Evolutionary conservation across 768 basidiomycete species (phyloP), one percentile per base, ranked within the genome.

Genomic region (Boletus coccyginus): DNA sequence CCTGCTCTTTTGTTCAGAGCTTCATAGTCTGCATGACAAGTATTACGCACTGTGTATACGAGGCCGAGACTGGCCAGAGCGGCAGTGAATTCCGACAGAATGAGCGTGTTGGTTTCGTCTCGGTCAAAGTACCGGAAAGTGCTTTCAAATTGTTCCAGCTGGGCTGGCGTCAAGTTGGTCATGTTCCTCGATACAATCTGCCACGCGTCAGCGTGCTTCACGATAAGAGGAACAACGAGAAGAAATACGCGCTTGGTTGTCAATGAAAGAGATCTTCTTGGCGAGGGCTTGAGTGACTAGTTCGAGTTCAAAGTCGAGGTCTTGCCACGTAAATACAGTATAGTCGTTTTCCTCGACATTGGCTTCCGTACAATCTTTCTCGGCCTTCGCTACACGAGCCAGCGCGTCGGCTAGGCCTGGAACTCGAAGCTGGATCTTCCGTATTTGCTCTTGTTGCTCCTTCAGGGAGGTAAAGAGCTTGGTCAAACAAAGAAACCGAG

Each of bases 301-400:
- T 68, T 88, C 88, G 1, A 94, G 78, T 73, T 98, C 95, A 61
- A 94, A 97, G 55, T 87, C 86, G 41, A 97, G 78, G 70, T 98
- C 95, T 71, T 92, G 89, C 59, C 79, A 85, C 5, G 90, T 92
- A 66, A 95, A 89, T 3, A 96, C 84, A 0, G 94, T 96, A 69
- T 95, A 91, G 68, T 98, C 96, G 67, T 97, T 98, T 72, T 97
- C 95, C 66, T 98, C 96, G 7, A 98, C 88, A 58, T 98, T 97
- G 11, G 94, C 95, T 8, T 84, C 83, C 5, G 73, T 74, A 72
- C 95, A 97, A 51, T 88, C 89, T 1, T 78, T 77, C 63, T 98
- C 92, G 1, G 86, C 87, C 0, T 70, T 75, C 0, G 75, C 76
- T 11, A 96, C 85, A 14, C 77, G 67, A 13, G 70, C 73, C 33